phyloP scores from a whole-genome alignment of 2,329 filamentous ascomycete genomes.

The Fusarium gaditjirri region DNA sequence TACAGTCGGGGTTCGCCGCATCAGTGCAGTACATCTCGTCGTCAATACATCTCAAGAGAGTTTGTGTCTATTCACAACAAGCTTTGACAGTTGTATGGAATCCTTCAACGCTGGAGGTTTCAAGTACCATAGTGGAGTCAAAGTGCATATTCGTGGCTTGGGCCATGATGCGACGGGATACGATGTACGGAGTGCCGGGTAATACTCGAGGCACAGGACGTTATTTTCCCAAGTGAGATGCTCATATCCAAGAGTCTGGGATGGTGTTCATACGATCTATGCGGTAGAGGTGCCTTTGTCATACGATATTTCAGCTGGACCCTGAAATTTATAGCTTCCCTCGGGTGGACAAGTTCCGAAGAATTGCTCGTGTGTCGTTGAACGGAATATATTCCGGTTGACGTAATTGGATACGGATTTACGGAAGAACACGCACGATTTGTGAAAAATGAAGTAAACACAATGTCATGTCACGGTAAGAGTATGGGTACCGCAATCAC shows the following conservation, averaged over 20 bases:
- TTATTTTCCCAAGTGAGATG: not conserved
- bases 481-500: not conserved
- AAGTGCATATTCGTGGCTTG: not conserved
- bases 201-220: not conserved
- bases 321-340: not conserved
- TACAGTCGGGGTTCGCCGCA: conserved; percentile 17
- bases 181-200: not conserved
- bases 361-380: not conserved
- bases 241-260: not conserved
- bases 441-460: not conserved
- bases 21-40: not conserved
- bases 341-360: not conserved
- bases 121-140: conserved; percentile 2
- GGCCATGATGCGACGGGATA: not conserved
- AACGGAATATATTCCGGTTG: not conserved
- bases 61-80: not conserved
- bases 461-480: not conserved
- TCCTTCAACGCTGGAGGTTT: not conserved
- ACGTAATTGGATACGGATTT: not conserved
- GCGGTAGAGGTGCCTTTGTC: not conserved
- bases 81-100: not conserved
- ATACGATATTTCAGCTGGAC: conserved; percentile 10
- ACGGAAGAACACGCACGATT: not conserved
- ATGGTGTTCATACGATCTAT: not conserved
- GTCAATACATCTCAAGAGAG: not conserved